These are phyloP conservation scores for Kuraishia ogatae DNA, from an alignment of 805 yeast genomes.

Conservation along the genomic window DNA sequence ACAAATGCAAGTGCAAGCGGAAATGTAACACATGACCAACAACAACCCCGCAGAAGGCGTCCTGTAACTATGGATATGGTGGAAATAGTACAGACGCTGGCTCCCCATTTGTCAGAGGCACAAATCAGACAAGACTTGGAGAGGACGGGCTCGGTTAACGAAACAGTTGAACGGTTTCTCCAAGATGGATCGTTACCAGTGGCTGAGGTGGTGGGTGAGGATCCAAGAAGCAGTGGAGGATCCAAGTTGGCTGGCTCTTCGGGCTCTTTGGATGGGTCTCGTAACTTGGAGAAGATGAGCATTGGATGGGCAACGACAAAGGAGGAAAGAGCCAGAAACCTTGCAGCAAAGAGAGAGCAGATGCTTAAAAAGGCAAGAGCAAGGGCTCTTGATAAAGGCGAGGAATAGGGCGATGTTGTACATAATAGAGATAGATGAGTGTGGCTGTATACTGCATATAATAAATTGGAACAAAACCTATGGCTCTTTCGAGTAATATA, in stretches of 20 bases:
- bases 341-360: conserved; percentile 41
- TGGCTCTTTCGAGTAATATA: too few species aligned
- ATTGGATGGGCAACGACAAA: conserved; percentile 33
- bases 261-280: conserved; percentile 7
- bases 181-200: conserved; percentile 50
- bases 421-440: background rate
- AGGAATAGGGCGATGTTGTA: background rate
- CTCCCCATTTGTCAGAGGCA: conserved; percentile 59
- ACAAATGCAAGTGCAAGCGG: background rate
- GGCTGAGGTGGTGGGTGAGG: conserved; percentile 33
- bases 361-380: conserved; percentile 57
- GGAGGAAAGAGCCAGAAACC: conserved; percentile 31
- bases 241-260: background rate
- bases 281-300: conserved; percentile 7
- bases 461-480: too few species aligned
- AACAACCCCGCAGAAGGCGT: conserved; percentile 25
- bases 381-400: conserved; percentile 21
- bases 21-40: conserved; percentile 6
- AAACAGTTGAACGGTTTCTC: conserved; percentile 66
- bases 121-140: conserved; percentile 72
- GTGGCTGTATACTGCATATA: too few species aligned
- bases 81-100: conserved; percentile 75
- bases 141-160: conserved; percentile 60
- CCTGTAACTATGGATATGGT: conserved; percentile 65
- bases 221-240: conserved; percentile 8